Percentiles rank a stretch among this genome's conserved stretches.
phyloP scores from a whole-genome alignment of 192 early-diverging fungal genomes.

The Backusella sp. region DNA sequence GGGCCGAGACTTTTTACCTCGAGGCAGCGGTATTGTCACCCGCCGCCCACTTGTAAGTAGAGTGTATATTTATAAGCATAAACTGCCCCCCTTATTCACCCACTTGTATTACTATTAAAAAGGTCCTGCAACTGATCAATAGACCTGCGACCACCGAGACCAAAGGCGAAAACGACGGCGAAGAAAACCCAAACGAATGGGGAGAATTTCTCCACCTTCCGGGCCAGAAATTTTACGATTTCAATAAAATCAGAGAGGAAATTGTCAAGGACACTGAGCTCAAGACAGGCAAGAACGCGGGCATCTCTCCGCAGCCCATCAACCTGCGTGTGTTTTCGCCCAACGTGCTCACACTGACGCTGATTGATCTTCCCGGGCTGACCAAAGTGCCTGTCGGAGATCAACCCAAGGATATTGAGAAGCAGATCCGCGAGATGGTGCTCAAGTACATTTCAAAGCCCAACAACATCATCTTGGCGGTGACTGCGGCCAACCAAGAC shows the following conservation, averaged over 20 bases:
- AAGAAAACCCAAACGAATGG: conserved; percentile 86
- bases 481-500: conserved; percentile 98
- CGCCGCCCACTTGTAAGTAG: conserved; percentile 83
- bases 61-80: not conserved
- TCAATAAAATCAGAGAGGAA: conserved; percentile 96
- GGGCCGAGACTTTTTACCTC: conserved; percentile 96
- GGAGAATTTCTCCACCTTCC: conserved; percentile 99
- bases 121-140: conserved; percentile 92
- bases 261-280: conserved; percentile 91
- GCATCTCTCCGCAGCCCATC: conserved; percentile 96
- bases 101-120: no score
- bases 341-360: conserved; percentile 96
- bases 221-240: conserved; percentile 94
- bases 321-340: conserved; percentile 98
- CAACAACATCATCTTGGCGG: conserved; percentile 97
- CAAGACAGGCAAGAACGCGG: conserved; percentile 80
- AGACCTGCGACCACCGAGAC: conserved; percentile 60
- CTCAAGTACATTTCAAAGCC: conserved; percentile 96
- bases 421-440: conserved; percentile 98
- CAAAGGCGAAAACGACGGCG: not conserved
- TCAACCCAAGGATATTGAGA: conserved; percentile 99
- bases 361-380: conserved; percentile 98
- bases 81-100: not conserved
- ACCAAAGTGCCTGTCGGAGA: conserved; percentile 99
- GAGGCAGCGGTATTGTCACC: conserved; percentile 97